phyloP scores from a whole-genome alignment of 1,284 basidiomycete genomes.

The Moesziomyces globuligerus region DNA sequence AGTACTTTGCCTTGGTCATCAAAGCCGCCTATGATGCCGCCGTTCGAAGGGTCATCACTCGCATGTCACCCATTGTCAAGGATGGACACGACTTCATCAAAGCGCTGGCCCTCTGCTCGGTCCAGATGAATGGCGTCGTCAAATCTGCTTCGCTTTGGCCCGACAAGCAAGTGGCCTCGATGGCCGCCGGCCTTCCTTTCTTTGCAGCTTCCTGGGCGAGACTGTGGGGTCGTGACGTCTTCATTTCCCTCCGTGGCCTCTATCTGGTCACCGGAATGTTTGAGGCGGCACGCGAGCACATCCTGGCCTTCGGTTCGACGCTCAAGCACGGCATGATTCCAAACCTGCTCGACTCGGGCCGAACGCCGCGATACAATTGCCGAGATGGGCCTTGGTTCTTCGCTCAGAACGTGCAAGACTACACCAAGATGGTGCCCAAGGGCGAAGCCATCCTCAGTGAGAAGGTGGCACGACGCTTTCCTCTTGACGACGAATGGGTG shows the following conservation, averaged over 20 bases:
- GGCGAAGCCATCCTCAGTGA: conserved; percentile 84
- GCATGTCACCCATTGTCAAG: conserved; percentile 56
- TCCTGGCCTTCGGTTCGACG: conserved; percentile 58
- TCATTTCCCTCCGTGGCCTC: conserved; percentile 62
- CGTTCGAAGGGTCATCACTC: conserved; percentile 42
- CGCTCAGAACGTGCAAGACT: conserved; percentile 97
- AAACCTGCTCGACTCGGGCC: conserved; percentile 59
- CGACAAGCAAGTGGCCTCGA: conserved; percentile 58
- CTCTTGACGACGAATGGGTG: conserved; percentile 91
- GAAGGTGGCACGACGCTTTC: conserved; percentile 87
- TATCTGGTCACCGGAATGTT: conserved; percentile 63
- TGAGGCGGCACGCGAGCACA: conserved; percentile 54
- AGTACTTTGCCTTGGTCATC: conserved; percentile 63
- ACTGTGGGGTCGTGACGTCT: conserved; percentile 62
- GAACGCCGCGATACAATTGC: conserved; percentile 76
- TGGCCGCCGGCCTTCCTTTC: conserved; percentile 64
- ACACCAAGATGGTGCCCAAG: conserved; percentile 82
- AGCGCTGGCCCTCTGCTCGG: conserved; percentile 54
- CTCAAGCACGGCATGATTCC: conserved; percentile 63
- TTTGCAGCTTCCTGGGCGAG: conserved; percentile 62
- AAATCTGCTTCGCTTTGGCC: conserved; percentile 61
- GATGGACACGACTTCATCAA: conserved; percentile 61
- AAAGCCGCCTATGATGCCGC: conserved; percentile 57
- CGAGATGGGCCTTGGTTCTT: conserved; percentile 98
- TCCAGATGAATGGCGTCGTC: conserved; percentile 63